Evolutionary conservation across 106 monocot species (phyloP).

Genomic region (Dioscorea zingiberensis): DNA sequence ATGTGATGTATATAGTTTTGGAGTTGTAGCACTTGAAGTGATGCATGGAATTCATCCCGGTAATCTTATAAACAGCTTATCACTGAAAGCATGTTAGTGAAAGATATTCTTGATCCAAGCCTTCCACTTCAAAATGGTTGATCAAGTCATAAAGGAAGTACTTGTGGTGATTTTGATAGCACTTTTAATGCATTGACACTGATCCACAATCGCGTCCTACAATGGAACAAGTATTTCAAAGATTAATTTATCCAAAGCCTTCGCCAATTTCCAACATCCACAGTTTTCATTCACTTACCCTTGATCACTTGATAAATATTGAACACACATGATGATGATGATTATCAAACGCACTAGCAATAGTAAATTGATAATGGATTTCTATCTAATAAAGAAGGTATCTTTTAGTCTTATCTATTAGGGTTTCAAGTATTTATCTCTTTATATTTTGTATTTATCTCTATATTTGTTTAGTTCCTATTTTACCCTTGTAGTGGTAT

Average conservation of each 20-base stretch:
- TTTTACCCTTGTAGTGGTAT: too few species aligned
- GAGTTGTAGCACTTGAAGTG: constrained; percentile 29
- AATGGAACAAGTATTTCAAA: constrained; percentile 4
- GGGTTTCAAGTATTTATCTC: too few species aligned
- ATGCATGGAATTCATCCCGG: constrained; percentile 31
- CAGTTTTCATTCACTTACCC: too few species aligned
- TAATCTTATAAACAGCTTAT: constrained; percentile 12
- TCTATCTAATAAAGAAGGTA: too few species aligned
- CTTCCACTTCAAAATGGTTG: background rate
- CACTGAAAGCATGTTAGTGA: constrained; percentile 2
- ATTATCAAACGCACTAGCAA: too few species aligned
- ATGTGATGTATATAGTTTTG: constrained; percentile 37
- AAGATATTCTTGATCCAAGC: constrained; percentile 14
- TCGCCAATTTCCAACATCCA: too few species aligned
- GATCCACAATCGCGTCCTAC: constrained; percentile 12
- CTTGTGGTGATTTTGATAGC: background rate
- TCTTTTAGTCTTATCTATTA: too few species aligned
- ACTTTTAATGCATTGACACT: background rate
- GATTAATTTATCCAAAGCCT: background rate
- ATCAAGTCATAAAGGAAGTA: constrained; percentile 1
- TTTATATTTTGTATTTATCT: too few species aligned
- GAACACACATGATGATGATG: too few species aligned
- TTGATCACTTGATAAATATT: too few species aligned
- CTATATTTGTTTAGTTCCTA: too few species aligned
- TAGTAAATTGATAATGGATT: too few species aligned